Evolutionary conservation across 495 filamentous ascomycete genomes (phyloP), one percentile per base, ranked within the genome.

Genomic region (Talaromyces wortmannii): DNA sequence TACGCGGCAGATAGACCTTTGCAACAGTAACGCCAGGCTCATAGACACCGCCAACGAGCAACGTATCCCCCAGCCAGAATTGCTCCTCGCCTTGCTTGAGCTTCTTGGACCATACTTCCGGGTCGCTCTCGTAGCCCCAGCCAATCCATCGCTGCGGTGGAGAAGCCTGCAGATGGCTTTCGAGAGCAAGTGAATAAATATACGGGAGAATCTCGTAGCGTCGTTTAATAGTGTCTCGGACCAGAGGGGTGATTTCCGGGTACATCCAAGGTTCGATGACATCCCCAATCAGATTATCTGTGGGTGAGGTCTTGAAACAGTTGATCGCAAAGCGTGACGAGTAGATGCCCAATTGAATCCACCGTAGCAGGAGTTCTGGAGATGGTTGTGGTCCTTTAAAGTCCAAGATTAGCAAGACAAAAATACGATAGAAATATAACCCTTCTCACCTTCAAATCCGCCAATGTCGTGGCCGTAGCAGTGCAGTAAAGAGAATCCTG

Each of bases 221-320:
- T 3, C 84, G 78, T 67, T 81, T 80, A 66, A 89, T 86, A 10
- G 83, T 73, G 42, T 76, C 72, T 8, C 84, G 81, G 48, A 89
- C 68, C 2, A 82, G 60, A 0, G 77, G 80, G 0, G 79, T 77
- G 52, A 83, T 79, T 52, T 83, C 79, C 0, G 83, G 82, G 61
- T 87, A 86, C 82, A 87, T 86, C 80, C 81, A 88, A 2, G 84
- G 84, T 65, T 87, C 84, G 54, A 87, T 89, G 10, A 89, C 83
- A 5, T 86, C 84, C 12, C 84, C 84, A 53, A 83, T 70, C 3
- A 73, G 68, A 61, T 78, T 86, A 59, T 87, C 77, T 8, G 78
- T 68, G 2, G 76, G 73, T 8, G 78, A 78, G 5, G 85, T 87
- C 66, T 88, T 88, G 77, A 84, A 88, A 65, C 84, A 87, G 68